Evolutionary conservation across 768 basidiomycete genomes (phyloP).

Genomic region (Trametes gibbosa): DNA sequence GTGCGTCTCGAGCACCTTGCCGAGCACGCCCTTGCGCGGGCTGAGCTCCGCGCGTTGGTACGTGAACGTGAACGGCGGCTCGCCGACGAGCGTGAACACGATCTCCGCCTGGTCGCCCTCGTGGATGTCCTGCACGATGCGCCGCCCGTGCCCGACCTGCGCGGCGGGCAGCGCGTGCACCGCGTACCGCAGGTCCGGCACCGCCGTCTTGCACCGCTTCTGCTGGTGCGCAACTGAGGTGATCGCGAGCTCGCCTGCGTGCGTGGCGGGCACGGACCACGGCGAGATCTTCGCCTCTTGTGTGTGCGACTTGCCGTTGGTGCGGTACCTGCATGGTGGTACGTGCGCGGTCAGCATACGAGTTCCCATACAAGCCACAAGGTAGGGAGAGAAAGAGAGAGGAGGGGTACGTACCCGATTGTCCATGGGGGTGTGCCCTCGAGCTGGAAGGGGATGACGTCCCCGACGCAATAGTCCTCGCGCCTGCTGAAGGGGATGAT

Average conservation of each 20-base stretch:
- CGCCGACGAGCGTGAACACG: slow-evolving; percentile 82
- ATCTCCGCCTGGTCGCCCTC: slow-evolving; percentile 97
- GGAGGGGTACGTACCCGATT: slow-evolving; percentile 55
- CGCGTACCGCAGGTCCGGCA: slow-evolving; percentile 68
- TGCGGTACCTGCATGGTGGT: slow-evolving; percentile 78
- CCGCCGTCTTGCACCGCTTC: slow-evolving; percentile 82
- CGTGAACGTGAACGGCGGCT: slow-evolving; percentile 95
- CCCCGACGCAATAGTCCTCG: slow-evolving; percentile 86
- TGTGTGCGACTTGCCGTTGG: slow-evolving; percentile 70
- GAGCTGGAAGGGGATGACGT: slow-evolving; percentile 85
- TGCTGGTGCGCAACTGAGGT: slow-evolving; percentile 90
- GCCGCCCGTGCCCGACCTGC: slow-evolving; percentile 82
- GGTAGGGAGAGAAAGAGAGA: neutral
- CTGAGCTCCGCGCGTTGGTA: slow-evolving; percentile 82
- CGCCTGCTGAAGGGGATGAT: slow-evolving; percentile 81
- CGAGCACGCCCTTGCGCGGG: slow-evolving; percentile 64
- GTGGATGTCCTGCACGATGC: slow-evolving; percentile 80
- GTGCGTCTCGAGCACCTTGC: slow-evolving; percentile 87
- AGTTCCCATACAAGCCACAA: too few relatives aligned
- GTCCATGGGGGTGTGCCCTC: slow-evolving; percentile 95
- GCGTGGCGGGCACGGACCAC: slow-evolving; percentile 82
- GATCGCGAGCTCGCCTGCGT: slow-evolving; percentile 81
- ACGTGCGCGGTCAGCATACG: neutral
- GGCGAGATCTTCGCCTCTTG: slow-evolving; percentile 78
- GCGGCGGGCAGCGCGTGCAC: slow-evolving; percentile 88